A percentile compares a stretch with the other conserved stretches of the same genome.
Conservation (phyloP, 2,329 filamentous ascomycete genomes). For the Sclerotinia minor region DNA sequence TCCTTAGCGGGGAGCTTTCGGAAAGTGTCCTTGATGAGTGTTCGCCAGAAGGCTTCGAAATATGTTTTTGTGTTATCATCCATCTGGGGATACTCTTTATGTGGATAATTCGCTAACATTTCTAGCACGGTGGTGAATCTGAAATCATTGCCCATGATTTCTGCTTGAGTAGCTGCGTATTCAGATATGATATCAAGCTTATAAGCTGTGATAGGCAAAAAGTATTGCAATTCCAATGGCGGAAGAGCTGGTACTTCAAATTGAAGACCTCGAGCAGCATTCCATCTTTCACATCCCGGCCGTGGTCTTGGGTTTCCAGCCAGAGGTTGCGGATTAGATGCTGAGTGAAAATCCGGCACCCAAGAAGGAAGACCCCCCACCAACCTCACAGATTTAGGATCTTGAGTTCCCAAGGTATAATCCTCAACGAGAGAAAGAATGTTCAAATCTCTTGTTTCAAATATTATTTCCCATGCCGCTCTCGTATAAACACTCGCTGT, state of each 20-base stretch:
- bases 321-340: conserved; percentile 22
- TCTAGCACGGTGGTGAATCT: conserved; percentile 10
- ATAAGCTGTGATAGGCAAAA: conserved; percentile 16
- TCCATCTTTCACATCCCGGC: conserved; percentile 21
- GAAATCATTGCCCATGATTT: conserved; percentile 23
- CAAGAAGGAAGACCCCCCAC: conserved; percentile 26
- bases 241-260: conserved; percentile 18
- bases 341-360: conserved; percentile 28
- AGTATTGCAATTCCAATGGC: background rate
- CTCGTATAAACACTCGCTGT: conserved; percentile 25
- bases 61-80: background rate
- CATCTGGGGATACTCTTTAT: background rate
- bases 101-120: background rate
- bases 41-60: conserved; percentile 28
- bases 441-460: conserved; percentile 28
- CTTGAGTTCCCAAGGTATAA: background rate
- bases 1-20: conserved; percentile 13
- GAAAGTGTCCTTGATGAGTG: conserved; percentile 28
- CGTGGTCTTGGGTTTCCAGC: conserved; percentile 25
- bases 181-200: conserved; percentile 14
- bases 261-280: conserved; percentile 21
- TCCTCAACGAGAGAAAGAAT: conserved; percentile 30
- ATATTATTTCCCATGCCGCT: conserved; percentile 22
- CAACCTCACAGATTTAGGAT: conserved; percentile 4
- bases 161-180: conserved; percentile 1